These are phyloP conservation scores for Sordariomycetes sp. DNA, from an alignment of 2,329 filamentous ascomycete species.

Conservation along the genomic window DNA sequence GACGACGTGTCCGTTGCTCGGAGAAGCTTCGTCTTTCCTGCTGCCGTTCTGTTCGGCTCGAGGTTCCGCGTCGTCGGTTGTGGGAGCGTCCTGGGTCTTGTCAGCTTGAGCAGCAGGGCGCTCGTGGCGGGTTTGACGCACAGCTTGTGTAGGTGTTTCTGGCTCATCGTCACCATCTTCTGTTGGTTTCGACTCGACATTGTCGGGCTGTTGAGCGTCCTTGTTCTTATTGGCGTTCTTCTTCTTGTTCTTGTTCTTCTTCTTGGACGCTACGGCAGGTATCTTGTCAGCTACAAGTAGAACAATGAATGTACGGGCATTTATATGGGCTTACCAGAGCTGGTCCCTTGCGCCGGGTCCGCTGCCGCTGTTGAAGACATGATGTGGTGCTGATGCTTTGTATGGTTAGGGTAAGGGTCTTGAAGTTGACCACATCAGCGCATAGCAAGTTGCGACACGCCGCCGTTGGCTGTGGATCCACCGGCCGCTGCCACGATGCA, in stretches of 20 bases:
- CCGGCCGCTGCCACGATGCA: too few relatives aligned
- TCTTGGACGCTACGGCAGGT: slow-evolving; percentile 33
- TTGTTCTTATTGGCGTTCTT: slow-evolving; percentile 43
- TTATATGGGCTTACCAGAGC: slow-evolving; percentile 22
- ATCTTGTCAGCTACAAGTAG: background rate
- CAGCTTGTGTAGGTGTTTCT: slow-evolving; percentile 25
- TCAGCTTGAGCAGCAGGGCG: slow-evolving; percentile 4
- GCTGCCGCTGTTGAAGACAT: slow-evolving; percentile 30
- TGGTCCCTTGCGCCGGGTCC: slow-evolving; percentile 23
- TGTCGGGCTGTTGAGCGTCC: slow-evolving; percentile 23
- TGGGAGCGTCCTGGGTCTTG: slow-evolving; percentile 16
- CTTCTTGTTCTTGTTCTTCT: slow-evolving; percentile 52
- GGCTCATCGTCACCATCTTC: slow-evolving; percentile 35
- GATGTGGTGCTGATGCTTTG: slow-evolving; percentile 9
- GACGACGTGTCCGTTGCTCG: slow-evolving; percentile 26
- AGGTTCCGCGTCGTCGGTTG: slow-evolving; percentile 12
- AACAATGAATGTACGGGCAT: too few relatives aligned
- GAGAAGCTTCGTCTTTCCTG: too few relatives aligned
- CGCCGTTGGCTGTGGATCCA: too few relatives aligned
- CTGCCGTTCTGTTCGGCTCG: slow-evolving; percentile 1
- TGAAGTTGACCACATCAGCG: background rate
- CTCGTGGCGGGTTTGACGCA: slow-evolving; percentile 9
- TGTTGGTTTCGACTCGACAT: slow-evolving; percentile 19
- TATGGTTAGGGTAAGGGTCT: slow-evolving; percentile 12
- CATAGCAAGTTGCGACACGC: too few relatives aligned